Conservation (phyloP, 345 rosid genomes). For the Arabidopsis suecica region DNA sequence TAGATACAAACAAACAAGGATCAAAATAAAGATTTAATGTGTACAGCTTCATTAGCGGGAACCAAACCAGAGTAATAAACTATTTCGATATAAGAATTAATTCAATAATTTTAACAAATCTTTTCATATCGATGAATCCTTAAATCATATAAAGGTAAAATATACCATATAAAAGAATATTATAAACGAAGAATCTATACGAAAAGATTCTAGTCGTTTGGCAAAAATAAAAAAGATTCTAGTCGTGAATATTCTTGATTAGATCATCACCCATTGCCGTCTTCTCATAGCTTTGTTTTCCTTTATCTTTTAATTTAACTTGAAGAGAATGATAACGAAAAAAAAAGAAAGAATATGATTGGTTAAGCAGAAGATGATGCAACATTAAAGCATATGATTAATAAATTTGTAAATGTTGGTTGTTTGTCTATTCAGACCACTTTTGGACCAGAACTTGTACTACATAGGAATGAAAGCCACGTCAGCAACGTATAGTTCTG, state of each 20-base stretch:
- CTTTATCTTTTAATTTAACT: conserved; percentile 13
- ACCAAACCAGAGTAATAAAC: no score
- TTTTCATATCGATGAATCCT: neutral
- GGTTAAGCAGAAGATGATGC: conserved; percentile 17
- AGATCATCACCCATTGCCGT: conserved; percentile 27
- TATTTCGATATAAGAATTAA: no score
- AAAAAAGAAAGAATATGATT: neutral
- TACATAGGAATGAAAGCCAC: conserved; percentile 86
- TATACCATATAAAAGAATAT: neutral
- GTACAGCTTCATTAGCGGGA: no score
- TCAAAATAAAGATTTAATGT: no score
- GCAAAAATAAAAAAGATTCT: conserved; percentile 7
- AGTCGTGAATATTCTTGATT: conserved; percentile 26
- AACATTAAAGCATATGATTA: conserved; percentile 25
- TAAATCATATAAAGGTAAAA: neutral
- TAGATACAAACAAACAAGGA: no score
- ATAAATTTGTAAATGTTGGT: conserved; percentile 19
- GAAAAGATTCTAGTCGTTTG: conserved; percentile 19
- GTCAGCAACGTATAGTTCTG: conserved; percentile 81
- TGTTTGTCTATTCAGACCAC: conserved; percentile 65
- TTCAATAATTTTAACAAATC: no score
- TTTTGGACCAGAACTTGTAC: conserved; percentile 86
- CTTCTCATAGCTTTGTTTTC: conserved; percentile 16
- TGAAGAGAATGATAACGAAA: neutral
- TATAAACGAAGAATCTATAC: conserved; percentile 6